These are phyloP conservation scores for Paramarasmius palmivorus DNA, from an alignment of 1,284 basidiomycete genomes.

Conservation along the genomic window DNA sequence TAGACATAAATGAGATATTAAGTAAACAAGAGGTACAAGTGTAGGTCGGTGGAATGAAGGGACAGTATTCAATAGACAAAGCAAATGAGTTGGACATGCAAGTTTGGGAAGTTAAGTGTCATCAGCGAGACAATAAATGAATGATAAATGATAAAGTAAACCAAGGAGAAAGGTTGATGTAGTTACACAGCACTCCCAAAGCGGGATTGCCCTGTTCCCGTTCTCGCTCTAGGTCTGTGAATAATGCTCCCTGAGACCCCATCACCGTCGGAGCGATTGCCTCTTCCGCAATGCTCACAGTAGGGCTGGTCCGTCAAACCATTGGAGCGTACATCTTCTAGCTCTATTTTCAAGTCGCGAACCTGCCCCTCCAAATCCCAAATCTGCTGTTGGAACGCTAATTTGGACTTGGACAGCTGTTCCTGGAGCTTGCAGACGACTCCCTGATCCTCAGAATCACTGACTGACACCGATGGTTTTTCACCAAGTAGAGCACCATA, in stretches of 20 bases:
- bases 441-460: slow-evolving; percentile 42
- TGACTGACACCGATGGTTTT: slow-evolving; percentile 26
- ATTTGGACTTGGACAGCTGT: slow-evolving; percentile 57
- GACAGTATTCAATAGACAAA: slow-evolving; percentile 7
- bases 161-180: slow-evolving; percentile 19
- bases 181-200: slow-evolving; percentile 53
- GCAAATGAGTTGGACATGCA: slow-evolving; percentile 7
- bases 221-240: slow-evolving; percentile 67
- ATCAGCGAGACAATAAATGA: slow-evolving; percentile 1
- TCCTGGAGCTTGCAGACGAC: slow-evolving; percentile 60
- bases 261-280: slow-evolving; percentile 27
- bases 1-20: slow-evolving; percentile 7
- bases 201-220: slow-evolving; percentile 56
- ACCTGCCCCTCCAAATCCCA: slow-evolving; percentile 77
- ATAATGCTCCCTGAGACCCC: slow-evolving; percentile 43
- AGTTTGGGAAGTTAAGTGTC: neutral
- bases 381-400: slow-evolving; percentile 68
- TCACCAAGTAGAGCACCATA: slow-evolving; percentile 34
- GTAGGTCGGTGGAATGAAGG: slow-evolving; percentile 4
- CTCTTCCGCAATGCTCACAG: slow-evolving; percentile 65
- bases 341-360: slow-evolving; percentile 64
- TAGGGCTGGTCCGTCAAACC: slow-evolving; percentile 31
- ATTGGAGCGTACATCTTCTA: slow-evolving; percentile 52
- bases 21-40: slow-evolving; percentile 3
- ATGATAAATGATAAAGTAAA: slow-evolving; percentile 12